Evolutionary conservation across 768 basidiomycete species (phyloP), one percentile per base, ranked within the genome.

Genomic region (Chiua virens): DNA sequence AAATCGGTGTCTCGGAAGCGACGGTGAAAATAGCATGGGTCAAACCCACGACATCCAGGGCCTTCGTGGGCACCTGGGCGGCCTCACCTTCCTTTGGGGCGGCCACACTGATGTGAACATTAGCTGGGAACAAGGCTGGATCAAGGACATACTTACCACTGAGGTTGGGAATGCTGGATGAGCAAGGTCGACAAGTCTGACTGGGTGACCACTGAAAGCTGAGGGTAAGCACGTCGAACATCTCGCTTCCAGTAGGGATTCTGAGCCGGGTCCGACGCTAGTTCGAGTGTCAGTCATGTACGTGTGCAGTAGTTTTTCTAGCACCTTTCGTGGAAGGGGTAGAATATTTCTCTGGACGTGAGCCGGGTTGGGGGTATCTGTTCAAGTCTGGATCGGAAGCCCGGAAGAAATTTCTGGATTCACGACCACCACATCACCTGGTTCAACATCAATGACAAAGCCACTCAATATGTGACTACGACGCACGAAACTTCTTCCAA

Each of bases 241-340:
- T 97, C 94, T 54, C 94, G 89, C 71, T 96, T 96, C 86, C 88
- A 95, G 79, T 98, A 98, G 49, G 89, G 89, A 69, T 92, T 92
- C 74, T 91, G 80, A 28, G 91, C 91, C 35, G 81, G 81, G 71
- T 93, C 91, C 38, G 90, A 92, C 21, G 89, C 90, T 90, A 46
- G n/a, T 23, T 10, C 15, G 8, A 6, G 35, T 27, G 54, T 69
- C 46, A 63, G 58, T 46, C 22, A 25, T 6, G 49, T 14, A 36
- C 7, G 20, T 5, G 32, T 15, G 39, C 50, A 61, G 22, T 18
- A 17, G 23, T 0, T 43, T 5, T 37, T 43, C 50, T 59, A 60
- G 59, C 56, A 85, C 93, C 94, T 77, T 89, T 88, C 4, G 91
- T 92, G 5, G 94, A 90, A 8, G 94, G 93, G 0, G 91, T 88